Percentiles rank a stretch among this genome's conserved stretches.
phyloP scores from a whole-genome alignment of 768 basidiomycete species.

The Neoboletus brunneissimus region DNA sequence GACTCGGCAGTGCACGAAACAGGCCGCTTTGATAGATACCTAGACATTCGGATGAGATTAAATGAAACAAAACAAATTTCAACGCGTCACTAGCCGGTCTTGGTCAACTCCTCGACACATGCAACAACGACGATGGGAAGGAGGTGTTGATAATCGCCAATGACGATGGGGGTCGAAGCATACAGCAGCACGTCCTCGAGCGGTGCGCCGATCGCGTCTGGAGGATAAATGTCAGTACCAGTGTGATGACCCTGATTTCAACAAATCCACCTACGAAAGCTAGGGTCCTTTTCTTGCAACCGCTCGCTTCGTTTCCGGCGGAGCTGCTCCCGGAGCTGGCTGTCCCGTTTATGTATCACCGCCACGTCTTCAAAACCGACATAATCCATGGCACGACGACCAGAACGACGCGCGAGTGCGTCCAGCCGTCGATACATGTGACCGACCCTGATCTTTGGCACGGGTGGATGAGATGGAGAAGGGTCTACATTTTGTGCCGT shows the following conservation, averaged over 20 bases:
- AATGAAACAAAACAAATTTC: background rate
- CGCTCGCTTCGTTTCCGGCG: slow-evolving; percentile 17
- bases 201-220: slow-evolving; percentile 39
- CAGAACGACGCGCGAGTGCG: slow-evolving; percentile 19
- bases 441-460: slow-evolving; percentile 20
- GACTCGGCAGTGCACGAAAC: slow-evolving; percentile 42
- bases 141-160: slow-evolving; percentile 38
- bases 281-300: slow-evolving; percentile 20
- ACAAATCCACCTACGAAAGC: slow-evolving; percentile 24
- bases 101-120: slow-evolving; percentile 46
- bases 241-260: background rate
- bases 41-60: slow-evolving; percentile 10
- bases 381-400: slow-evolving; percentile 29
- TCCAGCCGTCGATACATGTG: slow-evolving; percentile 29
- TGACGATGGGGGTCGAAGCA: slow-evolving; percentile 32
- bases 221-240: background rate
- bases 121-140: slow-evolving; percentile 40
- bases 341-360: slow-evolving; percentile 15
- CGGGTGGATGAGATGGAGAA: slow-evolving; percentile 1
- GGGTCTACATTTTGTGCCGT: background rate
- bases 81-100: slow-evolving; percentile 33
- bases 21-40: slow-evolving; percentile 44
- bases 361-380: slow-evolving; percentile 24
- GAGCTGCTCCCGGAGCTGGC: slow-evolving; percentile 25
- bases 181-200: slow-evolving; percentile 34